phyloP scores from a whole-genome alignment of 768 basidiomycete genomes.

The Paxillus rubicundulus region DNA sequence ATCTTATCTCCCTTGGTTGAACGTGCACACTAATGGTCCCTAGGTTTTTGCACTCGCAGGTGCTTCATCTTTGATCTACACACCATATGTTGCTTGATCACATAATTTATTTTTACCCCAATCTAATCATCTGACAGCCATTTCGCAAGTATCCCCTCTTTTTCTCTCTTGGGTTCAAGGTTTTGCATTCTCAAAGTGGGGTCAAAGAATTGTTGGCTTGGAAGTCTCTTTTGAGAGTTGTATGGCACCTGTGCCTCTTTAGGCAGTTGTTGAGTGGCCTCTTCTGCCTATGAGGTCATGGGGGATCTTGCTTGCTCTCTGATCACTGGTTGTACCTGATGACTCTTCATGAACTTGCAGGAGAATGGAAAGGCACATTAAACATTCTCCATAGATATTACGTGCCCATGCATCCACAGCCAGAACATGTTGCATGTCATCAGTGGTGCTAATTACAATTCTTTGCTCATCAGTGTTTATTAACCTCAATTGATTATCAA shows the following conservation, averaged over 20 bases:
- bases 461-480: slow-evolving; percentile 1
- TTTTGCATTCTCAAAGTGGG: slow-evolving; percentile 6
- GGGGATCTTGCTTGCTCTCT: neutral
- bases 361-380: slow-evolving; percentile 18
- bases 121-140: neutral
- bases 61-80: slow-evolving; percentile 4
- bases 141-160: neutral
- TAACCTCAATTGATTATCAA: too few species aligned
- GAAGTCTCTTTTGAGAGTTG: neutral
- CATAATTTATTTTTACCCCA: slow-evolving; percentile 1
- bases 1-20: too few species aligned
- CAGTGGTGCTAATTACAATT: neutral
- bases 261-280: neutral
- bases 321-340: slow-evolving; percentile 19
- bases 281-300: neutral
- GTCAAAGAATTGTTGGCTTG: neutral
- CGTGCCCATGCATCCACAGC: slow-evolving; percentile 19
- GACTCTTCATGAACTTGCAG: slow-evolving; percentile 9
- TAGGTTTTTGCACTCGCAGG: neutral
- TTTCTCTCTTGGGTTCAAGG: slow-evolving; percentile 10
- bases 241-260: neutral
- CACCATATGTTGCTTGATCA: neutral
- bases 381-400: slow-evolving; percentile 17
- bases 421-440: slow-evolving; percentile 2
- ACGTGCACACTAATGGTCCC: too few species aligned